Evolutionary conservation across 176 grass and related monocot species (phyloP), one percentile per base, ranked within the genome.

Genomic region (Sorghum bicolor): DNA sequence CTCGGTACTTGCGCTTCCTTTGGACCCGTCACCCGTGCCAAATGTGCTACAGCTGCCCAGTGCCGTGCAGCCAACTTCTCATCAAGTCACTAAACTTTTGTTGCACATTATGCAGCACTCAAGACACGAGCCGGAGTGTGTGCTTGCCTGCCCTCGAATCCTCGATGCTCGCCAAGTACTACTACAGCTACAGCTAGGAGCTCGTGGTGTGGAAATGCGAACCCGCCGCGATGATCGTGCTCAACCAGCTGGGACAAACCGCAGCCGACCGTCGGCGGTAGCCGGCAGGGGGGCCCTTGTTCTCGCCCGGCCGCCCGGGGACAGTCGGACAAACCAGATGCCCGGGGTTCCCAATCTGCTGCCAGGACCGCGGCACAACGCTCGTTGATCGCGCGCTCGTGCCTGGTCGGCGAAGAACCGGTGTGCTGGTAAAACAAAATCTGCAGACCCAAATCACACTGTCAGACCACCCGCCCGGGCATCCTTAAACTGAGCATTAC

Each of bases 1-100:
- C 34, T 74, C 13, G 83, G 71, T 38, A 89, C 64, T 81, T 81
- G 87, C 66, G 34, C 82, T 67, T 25, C 87, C 60, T 30, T 30
- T 80, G 82, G 82, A 80, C 28, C 10, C 31, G 28, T 33, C 38
- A 34, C 50, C 31, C 25, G 16, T 65, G 39, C 38, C 76, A 64
- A 64, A 20, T 9, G 15, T 10, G 66, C n/a, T 20, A 30, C 19
- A 57, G 41, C 60, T n/a, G 22, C 14, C 2, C 11, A 0, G 66
- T 4, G 6, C 48, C 2, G 16, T 19, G 47, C 17, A 2, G 67
- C 69, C 60, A 78, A 53, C 7, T 0, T 38, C n/a, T 12, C 48
- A 28, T 12, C 48, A 28, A 14, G 14, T 45, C 43, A 15, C 13
- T 15, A 47, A 50, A 19, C 4, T 50, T 39, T 30, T 40, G 5